Conservation (phyloP, 2,329 filamentous ascomycete species). For the Cercospora nicotianae region DNA sequence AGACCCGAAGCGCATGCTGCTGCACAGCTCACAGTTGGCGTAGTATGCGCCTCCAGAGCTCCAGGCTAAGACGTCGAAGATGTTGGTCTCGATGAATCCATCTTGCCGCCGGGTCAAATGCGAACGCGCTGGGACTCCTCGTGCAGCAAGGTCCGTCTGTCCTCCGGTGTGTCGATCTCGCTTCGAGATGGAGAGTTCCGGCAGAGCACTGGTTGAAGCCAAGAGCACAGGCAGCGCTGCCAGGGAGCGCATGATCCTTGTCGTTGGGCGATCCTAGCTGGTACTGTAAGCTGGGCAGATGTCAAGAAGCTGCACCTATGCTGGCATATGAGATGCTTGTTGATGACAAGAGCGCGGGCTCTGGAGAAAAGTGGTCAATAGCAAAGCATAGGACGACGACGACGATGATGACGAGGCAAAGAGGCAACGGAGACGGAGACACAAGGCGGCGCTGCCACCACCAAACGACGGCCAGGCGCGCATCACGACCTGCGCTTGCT, state of each 20-base stretch:
- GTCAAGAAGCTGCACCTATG: not conserved
- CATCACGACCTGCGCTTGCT: not conserved
- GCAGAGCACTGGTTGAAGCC: conserved; percentile 25
- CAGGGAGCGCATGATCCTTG: conserved; percentile 18
- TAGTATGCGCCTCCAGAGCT: conserved; percentile 38
- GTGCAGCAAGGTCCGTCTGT: conserved; percentile 19
- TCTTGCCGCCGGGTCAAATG: conserved; percentile 17
- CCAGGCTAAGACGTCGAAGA: conserved; percentile 37
- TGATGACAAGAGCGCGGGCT: not conserved
- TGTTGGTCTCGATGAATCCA: conserved; percentile 32
- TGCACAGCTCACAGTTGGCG: conserved; percentile 31
- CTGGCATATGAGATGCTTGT: not conserved
- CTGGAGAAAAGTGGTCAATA: not conserved
- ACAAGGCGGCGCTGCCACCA: not conserved
- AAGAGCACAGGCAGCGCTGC: conserved; percentile 21
- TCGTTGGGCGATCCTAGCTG: not conserved
- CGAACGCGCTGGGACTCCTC: conserved; percentile 13
- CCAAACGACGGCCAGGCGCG: not conserved
- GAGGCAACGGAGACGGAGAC: not conserved
- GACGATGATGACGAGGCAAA: not conserved
- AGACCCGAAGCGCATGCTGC: not conserved
- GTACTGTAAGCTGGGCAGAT: not conserved
- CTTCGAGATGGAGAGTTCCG: conserved; percentile 32
- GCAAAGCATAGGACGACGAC: not conserved
- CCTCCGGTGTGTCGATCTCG: conserved; percentile 30